Evolutionary conservation across 495 filamentous ascomycete genomes (phyloP).

Genomic region (Wilcoxina mikolae): DNA sequence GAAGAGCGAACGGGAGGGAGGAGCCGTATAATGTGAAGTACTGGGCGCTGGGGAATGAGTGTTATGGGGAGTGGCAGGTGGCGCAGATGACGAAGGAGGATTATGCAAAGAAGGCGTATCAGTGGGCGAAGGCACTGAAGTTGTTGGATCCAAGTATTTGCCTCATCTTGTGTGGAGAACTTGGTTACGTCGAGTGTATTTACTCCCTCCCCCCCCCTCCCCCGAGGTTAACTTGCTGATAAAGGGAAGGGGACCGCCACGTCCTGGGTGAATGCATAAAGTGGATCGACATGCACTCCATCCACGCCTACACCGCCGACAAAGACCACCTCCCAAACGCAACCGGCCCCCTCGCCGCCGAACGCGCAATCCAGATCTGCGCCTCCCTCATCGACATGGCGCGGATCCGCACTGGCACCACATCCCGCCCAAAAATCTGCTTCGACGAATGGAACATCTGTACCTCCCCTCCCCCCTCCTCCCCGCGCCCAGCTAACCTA

Average conservation of each 20-base stretch:
- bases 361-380: slow-evolving; percentile 59
- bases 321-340: slow-evolving; percentile 42
- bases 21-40: slow-evolving; percentile 56
- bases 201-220: no score
- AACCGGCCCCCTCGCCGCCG: slow-evolving; percentile 52
- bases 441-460: slow-evolving; percentile 79
- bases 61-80: slow-evolving; percentile 66
- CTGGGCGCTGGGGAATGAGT: slow-evolving; percentile 55
- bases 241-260: slow-evolving; percentile 60
- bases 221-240: no score
- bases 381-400: slow-evolving; percentile 57
- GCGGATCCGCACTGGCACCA: slow-evolving; percentile 46
- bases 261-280: slow-evolving; percentile 54
- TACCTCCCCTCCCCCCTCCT: not conserved
- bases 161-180: slow-evolving; percentile 58
- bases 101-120: slow-evolving; percentile 59
- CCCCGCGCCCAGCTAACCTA: not conserved
- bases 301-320: slow-evolving; percentile 52
- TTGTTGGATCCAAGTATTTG: slow-evolving; percentile 52
- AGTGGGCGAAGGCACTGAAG: slow-evolving; percentile 71
- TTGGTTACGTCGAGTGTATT: slow-evolving; percentile 42
- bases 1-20: slow-evolving; percentile 52
- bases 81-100: slow-evolving; percentile 58
- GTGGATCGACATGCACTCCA: slow-evolving; percentile 52
- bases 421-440: slow-evolving; percentile 51